Percentiles rank a stretch among this genome's conserved stretches.
Conservation (phyloP, 306 rosid genomes). For the Albizia julibrissin region DNA sequence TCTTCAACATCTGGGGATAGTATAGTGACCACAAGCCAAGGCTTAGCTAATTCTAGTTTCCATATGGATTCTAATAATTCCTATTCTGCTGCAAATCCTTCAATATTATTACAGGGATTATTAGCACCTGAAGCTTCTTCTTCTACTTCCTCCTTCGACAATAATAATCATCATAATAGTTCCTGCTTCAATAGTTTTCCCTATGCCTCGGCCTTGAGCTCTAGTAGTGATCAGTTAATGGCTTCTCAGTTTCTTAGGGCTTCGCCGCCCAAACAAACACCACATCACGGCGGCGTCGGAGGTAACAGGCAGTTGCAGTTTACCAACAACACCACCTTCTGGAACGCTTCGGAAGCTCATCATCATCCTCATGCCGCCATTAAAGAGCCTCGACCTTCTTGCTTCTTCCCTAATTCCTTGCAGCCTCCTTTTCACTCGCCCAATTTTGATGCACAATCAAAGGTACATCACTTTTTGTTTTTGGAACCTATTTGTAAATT, state of each 20-base stretch:
- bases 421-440: conserved; percentile 47
- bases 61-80: conserved; percentile 51
- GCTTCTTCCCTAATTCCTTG: conserved; percentile 44
- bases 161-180: neutral
- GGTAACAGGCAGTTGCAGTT: conserved; percentile 52
- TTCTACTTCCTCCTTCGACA: conserved; percentile 13
- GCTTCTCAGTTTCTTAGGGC: conserved; percentile 53
- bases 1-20: conserved; percentile 68
- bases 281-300: neutral
- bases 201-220: conserved; percentile 24
- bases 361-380: conserved; percentile 30
- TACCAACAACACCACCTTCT: conserved; percentile 58
- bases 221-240: conserved; percentile 34
- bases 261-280: conserved; percentile 54
- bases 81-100: conserved; percentile 30
- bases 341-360: conserved; percentile 62
- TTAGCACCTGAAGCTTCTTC: conserved; percentile 33
- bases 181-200: conserved; percentile 29
- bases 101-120: conserved; percentile 62
- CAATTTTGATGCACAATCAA: conserved; percentile 50
- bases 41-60: conserved; percentile 47
- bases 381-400: conserved; percentile 53
- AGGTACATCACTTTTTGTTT: conserved; percentile 36
- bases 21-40: conserved; percentile 68
- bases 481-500: no score